These are phyloP conservation scores for California macrophylla DNA, from an alignment of 441 rosid species.

Conservation along the genomic window DNA sequence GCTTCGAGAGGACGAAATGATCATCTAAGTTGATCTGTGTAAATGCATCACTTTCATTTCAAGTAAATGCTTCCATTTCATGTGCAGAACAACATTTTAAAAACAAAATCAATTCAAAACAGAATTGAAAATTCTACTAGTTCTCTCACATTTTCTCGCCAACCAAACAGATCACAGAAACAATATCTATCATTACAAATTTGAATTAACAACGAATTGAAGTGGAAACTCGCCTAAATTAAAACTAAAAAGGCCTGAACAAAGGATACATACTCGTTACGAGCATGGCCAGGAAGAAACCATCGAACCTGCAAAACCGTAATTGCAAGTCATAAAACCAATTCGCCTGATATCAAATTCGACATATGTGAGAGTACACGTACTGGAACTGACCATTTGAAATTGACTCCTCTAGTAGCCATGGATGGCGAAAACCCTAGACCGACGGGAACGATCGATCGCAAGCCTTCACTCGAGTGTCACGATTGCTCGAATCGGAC, in stretches of 20 bases:
- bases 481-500: neutral
- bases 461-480: neutral
- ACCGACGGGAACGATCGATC: neutral
- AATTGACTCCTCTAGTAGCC: neutral
- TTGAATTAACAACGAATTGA: neutral
- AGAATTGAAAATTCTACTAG: neutral
- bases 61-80: no score
- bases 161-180: conserved; percentile 1
- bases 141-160: neutral
- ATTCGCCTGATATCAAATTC: neutral
- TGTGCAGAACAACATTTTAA: no score
- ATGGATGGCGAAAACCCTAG: neutral
- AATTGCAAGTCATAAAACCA: neutral
- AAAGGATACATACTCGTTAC: conserved; percentile 98
- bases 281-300: conserved; percentile 96
- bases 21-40: neutral
- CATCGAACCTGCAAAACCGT: conserved; percentile 75
- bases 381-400: neutral
- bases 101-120: neutral
- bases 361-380: neutral
- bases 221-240: neutral
- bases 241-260: neutral
- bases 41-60: neutral
- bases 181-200: neutral
- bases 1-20: neutral